These are phyloP conservation scores for Parachaetomium inaequale DNA, from an alignment of 495 filamentous ascomycete genomes.

Conservation along the genomic window DNA sequence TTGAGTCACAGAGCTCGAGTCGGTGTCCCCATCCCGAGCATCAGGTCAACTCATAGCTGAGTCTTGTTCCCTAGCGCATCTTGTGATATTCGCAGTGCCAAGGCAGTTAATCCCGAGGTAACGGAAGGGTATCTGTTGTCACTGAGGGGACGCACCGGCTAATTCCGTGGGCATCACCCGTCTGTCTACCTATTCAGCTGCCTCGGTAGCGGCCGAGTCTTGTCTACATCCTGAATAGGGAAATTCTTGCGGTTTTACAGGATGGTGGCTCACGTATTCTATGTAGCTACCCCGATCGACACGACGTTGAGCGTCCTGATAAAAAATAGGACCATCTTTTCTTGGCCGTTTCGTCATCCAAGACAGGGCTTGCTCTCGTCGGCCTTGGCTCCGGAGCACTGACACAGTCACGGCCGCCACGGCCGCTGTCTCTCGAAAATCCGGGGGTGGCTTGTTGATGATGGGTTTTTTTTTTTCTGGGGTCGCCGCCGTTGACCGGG, in stretches of 20 bases:
- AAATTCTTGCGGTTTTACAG: too few relatives aligned
- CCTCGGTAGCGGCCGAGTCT: too few relatives aligned
- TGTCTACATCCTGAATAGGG: too few relatives aligned
- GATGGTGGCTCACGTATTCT: too few relatives aligned
- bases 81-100: neutral
- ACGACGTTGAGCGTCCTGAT: too few relatives aligned
- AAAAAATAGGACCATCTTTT: neutral
- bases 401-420: neutral
- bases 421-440: constrained; percentile 5
- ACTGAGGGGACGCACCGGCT: neutral
- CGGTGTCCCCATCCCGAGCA: neutral
- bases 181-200: neutral
- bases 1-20: neutral
- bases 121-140: neutral
- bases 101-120: neutral
- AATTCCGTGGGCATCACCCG: neutral
- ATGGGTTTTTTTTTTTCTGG: too few relatives aligned
- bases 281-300: too few relatives aligned
- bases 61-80: neutral
- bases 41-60: neutral
- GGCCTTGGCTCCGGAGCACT: constrained; percentile 6
- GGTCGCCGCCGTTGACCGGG: neutral
- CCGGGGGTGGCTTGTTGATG: constrained; percentile 12
- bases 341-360: neutral
- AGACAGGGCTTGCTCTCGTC: constrained; percentile 3